Evolutionary conservation across 306 rosid genomes (phyloP), one percentile per base, ranked within the genome.

Genomic region (Corylus americana): DNA sequence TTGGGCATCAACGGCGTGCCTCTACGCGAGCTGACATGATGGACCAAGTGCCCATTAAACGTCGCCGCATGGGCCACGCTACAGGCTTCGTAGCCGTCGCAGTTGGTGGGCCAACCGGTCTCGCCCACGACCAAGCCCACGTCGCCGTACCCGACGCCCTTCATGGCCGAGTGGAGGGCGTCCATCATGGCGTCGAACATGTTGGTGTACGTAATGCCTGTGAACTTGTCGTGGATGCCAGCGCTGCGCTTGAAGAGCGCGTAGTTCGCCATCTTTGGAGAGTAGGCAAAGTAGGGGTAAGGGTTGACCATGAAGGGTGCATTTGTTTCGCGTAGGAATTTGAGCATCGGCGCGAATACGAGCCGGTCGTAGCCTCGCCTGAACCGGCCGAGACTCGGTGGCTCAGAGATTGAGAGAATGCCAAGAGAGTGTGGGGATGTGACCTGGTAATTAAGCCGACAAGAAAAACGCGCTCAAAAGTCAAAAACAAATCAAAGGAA

Each of bases 1-100:
- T 89, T 91, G 1, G 98, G 99, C 98, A 95, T 92, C 90, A 95
- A 73, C 0, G 99, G 99, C 0, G 98, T 95, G 0, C 99, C 99
- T 54, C 73, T 88, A 0, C 92, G 90, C 1, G 85, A 64, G 0
- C 37, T 83, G 51, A 93, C 85, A 62, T 91, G 99, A 62, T 67
- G 78, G 3, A 92, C 55, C 49, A 95, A 79, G 10, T 88, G 77
- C 1, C 80, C 74, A 6, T 91, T 93, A 16, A 54, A 95, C 1
- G 88, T 64, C 79, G 76, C 84, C 1, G 97, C 97, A 35, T 93
- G 87, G 14, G 78, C 84, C 0, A 72, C 55, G 27, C 92, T 87
- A 37, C 99, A 95, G 0, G 91, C 94, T 12, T 87, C 86, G 78
- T 78, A 91, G 18, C 92, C 94, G 48, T 95, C 99, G 29, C 99